Evolutionary conservation across 495 filamentous ascomycete genomes (phyloP).

Genomic region (Lepidopterella palustris): DNA sequence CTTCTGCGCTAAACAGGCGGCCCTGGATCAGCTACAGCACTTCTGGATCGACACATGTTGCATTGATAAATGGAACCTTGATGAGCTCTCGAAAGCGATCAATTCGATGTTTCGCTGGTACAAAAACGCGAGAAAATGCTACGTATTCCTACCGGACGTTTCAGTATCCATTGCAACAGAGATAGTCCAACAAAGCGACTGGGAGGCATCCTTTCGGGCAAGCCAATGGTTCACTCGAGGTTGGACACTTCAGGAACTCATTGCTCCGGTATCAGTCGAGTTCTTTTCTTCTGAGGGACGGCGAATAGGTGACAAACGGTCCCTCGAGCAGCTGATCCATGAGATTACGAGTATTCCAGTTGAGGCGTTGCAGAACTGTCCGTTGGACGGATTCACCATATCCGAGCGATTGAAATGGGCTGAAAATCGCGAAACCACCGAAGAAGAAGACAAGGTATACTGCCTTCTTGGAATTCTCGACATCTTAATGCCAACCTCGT

Average conservation of each 20-base stretch:
- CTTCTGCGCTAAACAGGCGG: conserved; percentile 17
- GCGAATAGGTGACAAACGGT: conserved; percentile 10
- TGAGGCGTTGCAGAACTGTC: conserved; percentile 3
- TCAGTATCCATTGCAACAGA: too few relatives aligned
- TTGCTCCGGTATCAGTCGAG: background rate
- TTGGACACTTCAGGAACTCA: too few relatives aligned
- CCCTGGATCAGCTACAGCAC: conserved; percentile 16
- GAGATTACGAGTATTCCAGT: conserved; percentile 11
- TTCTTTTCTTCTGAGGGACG: conserved; percentile 1
- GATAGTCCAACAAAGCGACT: too few relatives aligned
- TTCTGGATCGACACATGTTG: too few relatives aligned
- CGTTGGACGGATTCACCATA: conserved; percentile 5
- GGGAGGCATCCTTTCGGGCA: too few relatives aligned
- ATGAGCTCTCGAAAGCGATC: conserved; percentile 9
- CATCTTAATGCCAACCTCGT: conserved; percentile 9
- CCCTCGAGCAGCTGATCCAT: conserved; percentile 7
- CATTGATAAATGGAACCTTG: conserved; percentile 15
- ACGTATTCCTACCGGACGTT: conserved; percentile 15
- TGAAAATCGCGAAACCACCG: conserved; percentile 8
- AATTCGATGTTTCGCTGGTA: conserved; percentile 20
- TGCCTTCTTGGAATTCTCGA: conserved; percentile 12
- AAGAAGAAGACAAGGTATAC: conserved; percentile 14
- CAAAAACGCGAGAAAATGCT: conserved; percentile 7
- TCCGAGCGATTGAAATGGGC: conserved; percentile 9
- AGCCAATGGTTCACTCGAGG: too few relatives aligned